Evolutionary conservation across 1,284 basidiomycete genomes (phyloP), one percentile per base, ranked within the genome.

Genomic region (Mycena citricolor): DNA sequence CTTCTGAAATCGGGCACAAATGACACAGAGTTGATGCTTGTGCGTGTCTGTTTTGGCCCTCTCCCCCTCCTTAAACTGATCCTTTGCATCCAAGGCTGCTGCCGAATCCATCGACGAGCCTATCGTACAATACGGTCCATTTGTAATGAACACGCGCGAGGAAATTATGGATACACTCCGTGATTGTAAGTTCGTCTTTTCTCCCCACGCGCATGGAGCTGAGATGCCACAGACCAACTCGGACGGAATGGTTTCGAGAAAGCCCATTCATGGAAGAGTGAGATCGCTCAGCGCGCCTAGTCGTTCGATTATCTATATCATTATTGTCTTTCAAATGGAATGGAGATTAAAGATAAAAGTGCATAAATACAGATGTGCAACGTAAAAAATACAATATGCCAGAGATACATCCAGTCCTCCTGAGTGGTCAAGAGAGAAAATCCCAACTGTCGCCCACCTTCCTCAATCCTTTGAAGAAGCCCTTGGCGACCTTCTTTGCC

Each of bases 101-200:
- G 94, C 90, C 8, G 85, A 95, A 65, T 92, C 94, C 10, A 75
- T 99, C 5, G 80, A 94, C 53, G 94, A 98, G 65, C 73, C 79
- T 0, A 89, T 97, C 4, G 75, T 90, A 42, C 93, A 95, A 61
- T 85, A 93, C 55, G 90, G 90, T 6, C 89, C 90, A 8, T 90
- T 89, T 60, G 94, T 95, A 10, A 86, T 94, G 79, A 92, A 86
- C 7, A 81, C 74, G 3, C 70, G 72, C 12, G 78, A 86, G 51
- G 93, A 94, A 56, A 90, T 95, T 24, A 79, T 86, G 58, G 73
- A 89, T 61, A 90, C 94, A 1, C 65, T 97, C 45, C 58, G 80
- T 32, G 94, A 97, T 61, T 97, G 84, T 83, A 58, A 69, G 76
- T 63, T 31, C 28, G 26, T 6, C 22, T n/a, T 17, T n/a, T n/a